These are phyloP conservation scores for Calamus simplicifolius DNA, from an alignment of 176 grass and related monocot genomes.

Conservation along the genomic window DNA sequence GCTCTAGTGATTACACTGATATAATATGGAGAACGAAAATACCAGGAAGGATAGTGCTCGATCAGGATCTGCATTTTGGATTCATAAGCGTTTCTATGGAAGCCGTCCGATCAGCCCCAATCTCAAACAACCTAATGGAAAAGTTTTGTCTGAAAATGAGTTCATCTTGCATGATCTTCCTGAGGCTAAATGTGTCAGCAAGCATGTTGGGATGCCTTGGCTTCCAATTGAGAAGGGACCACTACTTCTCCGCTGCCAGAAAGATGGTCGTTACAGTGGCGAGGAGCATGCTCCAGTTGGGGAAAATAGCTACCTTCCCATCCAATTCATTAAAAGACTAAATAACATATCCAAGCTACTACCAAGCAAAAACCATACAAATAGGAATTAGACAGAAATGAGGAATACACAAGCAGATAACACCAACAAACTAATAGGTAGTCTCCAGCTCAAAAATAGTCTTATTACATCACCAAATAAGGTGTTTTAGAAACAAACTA, in stretches of 20 bases:
- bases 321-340: too few species aligned
- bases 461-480: too few species aligned
- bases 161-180: conserved; percentile 61
- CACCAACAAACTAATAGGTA: too few species aligned
- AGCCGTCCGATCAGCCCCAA: conserved; percentile 68
- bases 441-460: too few species aligned
- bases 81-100: conserved; percentile 98
- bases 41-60: conserved; percentile 91
- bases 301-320: too few species aligned
- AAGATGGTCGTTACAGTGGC: conserved; percentile 89
- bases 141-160: conserved; percentile 89
- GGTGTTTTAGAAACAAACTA: too few species aligned
- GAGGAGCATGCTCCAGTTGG: conserved; percentile 90
- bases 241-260: conserved; percentile 86
- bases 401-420: too few species aligned
- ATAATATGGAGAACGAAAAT: conserved; percentile 6
- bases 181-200: conserved; percentile 61
- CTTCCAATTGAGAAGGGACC: conserved; percentile 86
- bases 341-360: too few species aligned
- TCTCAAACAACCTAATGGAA: conserved; percentile 87
- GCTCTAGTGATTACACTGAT: too few species aligned
- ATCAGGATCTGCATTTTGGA: conserved; percentile 80
- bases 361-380: too few species aligned
- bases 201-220: conserved; percentile 87
- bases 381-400: too few species aligned